Percentiles rank a stretch among this genome's conserved stretches.
Conservation (phyloP, 139 green algal species). For the Tetraselmis striata region DNA sequence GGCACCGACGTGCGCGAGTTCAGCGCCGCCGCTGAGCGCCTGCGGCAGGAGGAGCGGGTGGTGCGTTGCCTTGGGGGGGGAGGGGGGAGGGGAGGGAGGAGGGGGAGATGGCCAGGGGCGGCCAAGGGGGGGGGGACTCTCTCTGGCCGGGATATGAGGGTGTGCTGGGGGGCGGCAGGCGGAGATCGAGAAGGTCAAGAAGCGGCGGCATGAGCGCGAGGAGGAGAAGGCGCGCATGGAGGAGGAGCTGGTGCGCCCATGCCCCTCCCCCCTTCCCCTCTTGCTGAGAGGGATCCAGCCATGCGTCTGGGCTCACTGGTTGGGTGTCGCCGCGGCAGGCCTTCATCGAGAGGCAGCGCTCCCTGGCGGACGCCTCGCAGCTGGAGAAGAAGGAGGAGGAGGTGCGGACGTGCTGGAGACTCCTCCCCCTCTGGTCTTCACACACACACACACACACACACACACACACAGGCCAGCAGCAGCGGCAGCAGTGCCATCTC, state of each 20-base stretch:
- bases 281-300: too few species aligned
- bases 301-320: too few species aligned
- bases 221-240: slow-evolving; percentile 67
- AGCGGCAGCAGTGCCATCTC: too few species aligned
- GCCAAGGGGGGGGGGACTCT: not conserved
- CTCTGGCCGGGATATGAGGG: too few species aligned
- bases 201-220: slow-evolving; percentile 74
- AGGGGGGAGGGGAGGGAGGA: not conserved
- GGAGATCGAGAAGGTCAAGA: slow-evolving; percentile 91
- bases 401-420: too few species aligned
- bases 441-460: too few species aligned
- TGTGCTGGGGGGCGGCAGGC: slow-evolving; percentile 21
- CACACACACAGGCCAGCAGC: too few species aligned
- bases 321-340: too few species aligned
- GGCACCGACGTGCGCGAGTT: slow-evolving; percentile 61
- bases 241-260: slow-evolving; percentile 74
- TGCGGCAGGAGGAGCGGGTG: slow-evolving; percentile 46
- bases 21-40: slow-evolving; percentile 40
- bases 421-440: too few species aligned
- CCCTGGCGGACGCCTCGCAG: slow-evolving; percentile 62
- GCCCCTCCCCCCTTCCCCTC: too few species aligned
- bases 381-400: slow-evolving; percentile 78
- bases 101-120: not conserved
- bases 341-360: slow-evolving; percentile 61
- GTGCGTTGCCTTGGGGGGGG: slow-evolving; percentile 14